Evolutionary conservation across 495 filamentous ascomycete species (phyloP), one percentile per base, ranked within the genome.

Genomic region (Daldinia grandis): DNA sequence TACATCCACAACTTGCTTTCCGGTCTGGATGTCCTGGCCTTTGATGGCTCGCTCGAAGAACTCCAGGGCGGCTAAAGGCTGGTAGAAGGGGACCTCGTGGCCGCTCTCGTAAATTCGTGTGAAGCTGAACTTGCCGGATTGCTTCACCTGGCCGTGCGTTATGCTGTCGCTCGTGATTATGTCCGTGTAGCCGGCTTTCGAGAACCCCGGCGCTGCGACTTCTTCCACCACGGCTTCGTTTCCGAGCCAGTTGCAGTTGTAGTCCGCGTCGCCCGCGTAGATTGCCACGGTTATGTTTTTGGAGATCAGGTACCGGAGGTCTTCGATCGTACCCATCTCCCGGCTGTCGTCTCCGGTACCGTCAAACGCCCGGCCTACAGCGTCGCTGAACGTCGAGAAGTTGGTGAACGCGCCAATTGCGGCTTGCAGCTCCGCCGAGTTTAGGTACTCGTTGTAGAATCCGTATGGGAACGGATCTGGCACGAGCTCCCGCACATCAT

Each of bases 1-100:
- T 12, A 47, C 51, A 0, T 49, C 62, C 15, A 83, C 69, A 4
- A 72, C 64, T 2, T 76, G 54, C 54, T 76, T 77, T 3, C 90
- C 90, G 15, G 87, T 90, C 33, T 89, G 88, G 50, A 92, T 81
- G 57, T 91, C 89, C 38, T 74, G 76, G 15, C 87, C 85, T 4
- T 73, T 73, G 54, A 91, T 84, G 0, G 80, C 84, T 6, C 90
- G 81, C 70, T 87, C 82, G 70, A 92, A 90, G 40, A 89, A 79
- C 63, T 84, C 82, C 5, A 90, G 80, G 3, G 88, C 72, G n/a
- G 84, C 81, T 31, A 90, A 72, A 0, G 90, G 90, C 73, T 91
- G 88, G 70, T 92, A 92, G 73, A 90, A 89, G 1, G 90, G 90
- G 4, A 91, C 88, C 68, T 90, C 84, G 72, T 92, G 90, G 0